Conservation (phyloP, 495 filamentous ascomycete species). For the Neurospora intermedia region DNA sequence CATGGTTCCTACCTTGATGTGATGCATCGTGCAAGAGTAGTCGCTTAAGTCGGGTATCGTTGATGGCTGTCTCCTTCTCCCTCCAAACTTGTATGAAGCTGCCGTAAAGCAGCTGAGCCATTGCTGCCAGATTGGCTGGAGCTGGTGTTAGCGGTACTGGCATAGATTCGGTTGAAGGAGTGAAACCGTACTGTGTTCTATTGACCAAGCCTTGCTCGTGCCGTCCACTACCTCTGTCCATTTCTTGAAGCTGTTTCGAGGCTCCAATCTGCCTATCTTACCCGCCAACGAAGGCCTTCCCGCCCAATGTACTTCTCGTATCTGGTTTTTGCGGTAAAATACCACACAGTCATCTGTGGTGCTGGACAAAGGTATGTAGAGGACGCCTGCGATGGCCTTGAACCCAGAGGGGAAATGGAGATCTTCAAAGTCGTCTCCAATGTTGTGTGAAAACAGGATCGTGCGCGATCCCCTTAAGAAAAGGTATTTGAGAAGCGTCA, state of each 20-base stretch:
- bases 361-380: constrained; percentile 63
- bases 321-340: constrained; percentile 64
- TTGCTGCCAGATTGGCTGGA: constrained; percentile 59
- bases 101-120: constrained; percentile 73
- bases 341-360: constrained; percentile 69
- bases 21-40: constrained; percentile 73
- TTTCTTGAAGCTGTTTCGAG: constrained; percentile 55
- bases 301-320: constrained; percentile 71
- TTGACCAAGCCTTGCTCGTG: constrained; percentile 54
- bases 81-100: constrained; percentile 68
- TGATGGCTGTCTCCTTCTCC: constrained; percentile 50
- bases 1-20: constrained; percentile 31
- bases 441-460: constrained; percentile 59
- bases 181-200: constrained; percentile 31
- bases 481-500: constrained; percentile 68
- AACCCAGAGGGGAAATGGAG: constrained; percentile 63
- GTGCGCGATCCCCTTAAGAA: constrained; percentile 54
- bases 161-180: background rate
- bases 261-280: constrained; percentile 54
- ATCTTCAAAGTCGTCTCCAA: constrained; percentile 62
- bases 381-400: constrained; percentile 56
- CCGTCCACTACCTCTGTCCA: constrained; percentile 59
- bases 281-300: constrained; percentile 63
- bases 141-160: constrained; percentile 1
- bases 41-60: constrained; percentile 56